Conservation (phyloP, 768 basidiomycete species). For the Amanita rubescens region DNA sequence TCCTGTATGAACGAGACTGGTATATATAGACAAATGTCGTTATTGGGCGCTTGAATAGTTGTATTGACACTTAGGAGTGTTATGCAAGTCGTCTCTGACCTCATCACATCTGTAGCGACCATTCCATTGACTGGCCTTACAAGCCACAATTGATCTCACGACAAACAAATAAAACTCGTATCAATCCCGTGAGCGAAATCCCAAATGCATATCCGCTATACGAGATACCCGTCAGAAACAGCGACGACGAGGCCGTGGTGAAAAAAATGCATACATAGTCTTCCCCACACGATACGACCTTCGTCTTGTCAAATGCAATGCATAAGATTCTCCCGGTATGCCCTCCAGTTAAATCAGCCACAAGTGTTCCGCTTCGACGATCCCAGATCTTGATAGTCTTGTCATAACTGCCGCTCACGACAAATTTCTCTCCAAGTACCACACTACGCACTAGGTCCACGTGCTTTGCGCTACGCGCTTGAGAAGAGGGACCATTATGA, state of each 20-base stretch:
- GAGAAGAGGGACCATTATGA: no score
- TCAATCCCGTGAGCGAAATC: conserved; percentile 76
- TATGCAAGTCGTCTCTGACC: no score
- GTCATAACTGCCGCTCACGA: conserved; percentile 84
- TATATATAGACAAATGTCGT: no score
- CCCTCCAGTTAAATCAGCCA: conserved; percentile 67
- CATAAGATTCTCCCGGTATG: conserved; percentile 83
- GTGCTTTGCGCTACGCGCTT: conserved; percentile 31
- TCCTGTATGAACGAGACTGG: no score
- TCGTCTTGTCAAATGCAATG: conserved; percentile 72
- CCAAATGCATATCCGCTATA: conserved; percentile 76
- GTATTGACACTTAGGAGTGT: no score
- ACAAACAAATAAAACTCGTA: conserved; percentile 40
- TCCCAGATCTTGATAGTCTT: conserved; percentile 85
- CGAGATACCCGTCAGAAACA: conserved; percentile 10
- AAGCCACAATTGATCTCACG: no score
- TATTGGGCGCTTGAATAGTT: no score
- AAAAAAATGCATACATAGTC: conserved; percentile 54
- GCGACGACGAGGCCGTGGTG: not conserved
- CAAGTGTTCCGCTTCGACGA: conserved; percentile 59
- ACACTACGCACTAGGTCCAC: conserved; percentile 75
- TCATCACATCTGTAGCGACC: no score
- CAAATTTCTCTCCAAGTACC: conserved; percentile 61
- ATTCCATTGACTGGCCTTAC: no score
- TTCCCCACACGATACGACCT: conserved; percentile 84